phyloP scores from a whole-genome alignment of 225 moss, liverwort and hornwort species.

The Lunularia cruciata region DNA sequence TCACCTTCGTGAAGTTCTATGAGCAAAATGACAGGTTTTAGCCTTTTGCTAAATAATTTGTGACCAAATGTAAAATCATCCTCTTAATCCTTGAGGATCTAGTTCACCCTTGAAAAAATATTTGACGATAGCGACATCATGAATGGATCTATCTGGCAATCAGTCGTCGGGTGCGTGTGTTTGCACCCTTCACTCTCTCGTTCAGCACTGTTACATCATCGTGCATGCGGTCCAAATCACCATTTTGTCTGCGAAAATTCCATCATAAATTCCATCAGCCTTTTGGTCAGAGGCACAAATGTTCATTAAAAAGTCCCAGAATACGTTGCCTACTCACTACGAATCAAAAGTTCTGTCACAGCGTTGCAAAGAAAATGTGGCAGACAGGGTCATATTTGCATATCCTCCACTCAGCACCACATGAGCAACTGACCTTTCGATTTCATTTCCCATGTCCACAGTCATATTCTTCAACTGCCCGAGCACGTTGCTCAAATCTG shows the following conservation, averaged over 20 bases:
- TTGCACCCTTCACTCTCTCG: constrained; percentile 42
- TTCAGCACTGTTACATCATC: constrained; percentile 44
- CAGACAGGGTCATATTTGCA: neutral
- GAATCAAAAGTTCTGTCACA: no score
- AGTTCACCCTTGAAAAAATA: neutral
- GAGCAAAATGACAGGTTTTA: neutral
- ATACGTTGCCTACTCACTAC: neutral
- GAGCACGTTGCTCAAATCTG: constrained; percentile 51
- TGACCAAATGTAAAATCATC: neutral
- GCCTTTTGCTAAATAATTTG: constrained; percentile 10
- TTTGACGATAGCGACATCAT: neutral
- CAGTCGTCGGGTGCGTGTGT: constrained; percentile 39
- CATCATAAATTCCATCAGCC: neutral
- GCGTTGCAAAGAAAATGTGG: neutral
- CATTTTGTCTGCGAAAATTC: constrained; percentile 38
- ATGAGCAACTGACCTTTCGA: constrained; percentile 36
- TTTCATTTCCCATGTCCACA: constrained; percentile 51
- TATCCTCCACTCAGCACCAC: neutral
- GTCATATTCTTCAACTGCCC: constrained; percentile 58
- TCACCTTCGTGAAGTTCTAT: constrained; percentile 12
- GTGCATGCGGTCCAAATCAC: constrained; percentile 41
- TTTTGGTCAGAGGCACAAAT: no score
- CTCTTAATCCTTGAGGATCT: neutral
- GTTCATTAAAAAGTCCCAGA: neutral
- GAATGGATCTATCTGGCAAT: constrained; percentile 32